These are phyloP conservation scores for Aureobasidium sp. DNA, from an alignment of 2,329 filamentous ascomycete genomes.

Conservation along the genomic window DNA sequence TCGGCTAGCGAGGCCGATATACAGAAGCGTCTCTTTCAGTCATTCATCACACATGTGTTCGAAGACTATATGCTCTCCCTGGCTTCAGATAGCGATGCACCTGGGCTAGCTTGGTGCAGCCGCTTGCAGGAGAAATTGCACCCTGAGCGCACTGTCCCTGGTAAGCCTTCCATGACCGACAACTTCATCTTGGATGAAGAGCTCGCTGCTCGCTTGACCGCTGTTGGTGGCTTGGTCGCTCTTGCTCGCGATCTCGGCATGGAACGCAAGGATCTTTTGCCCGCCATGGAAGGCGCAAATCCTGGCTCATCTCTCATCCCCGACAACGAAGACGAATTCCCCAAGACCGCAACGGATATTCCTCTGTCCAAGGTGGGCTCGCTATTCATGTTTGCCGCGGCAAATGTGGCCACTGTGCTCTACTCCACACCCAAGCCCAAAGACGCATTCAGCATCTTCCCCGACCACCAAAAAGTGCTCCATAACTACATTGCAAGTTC, in stretches of 20 bases:
- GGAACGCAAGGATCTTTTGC: slow-evolving; percentile 41
- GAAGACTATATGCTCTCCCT: slow-evolving; percentile 63
- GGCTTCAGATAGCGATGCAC: slow-evolving; percentile 34
- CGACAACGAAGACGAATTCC: slow-evolving; percentile 48
- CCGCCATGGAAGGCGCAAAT: slow-evolving; percentile 6
- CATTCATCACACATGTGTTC: slow-evolving; percentile 70
- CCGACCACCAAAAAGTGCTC: slow-evolving; percentile 45
- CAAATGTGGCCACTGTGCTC: slow-evolving; percentile 42
- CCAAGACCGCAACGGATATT: slow-evolving; percentile 46
- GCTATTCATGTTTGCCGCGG: slow-evolving; percentile 48
- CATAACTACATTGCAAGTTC: slow-evolving; percentile 45
- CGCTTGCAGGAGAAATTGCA: slow-evolving; percentile 62
- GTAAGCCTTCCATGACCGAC: slow-evolving; percentile 54
- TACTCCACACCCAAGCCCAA: slow-evolving; percentile 33
- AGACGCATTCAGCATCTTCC: slow-evolving; percentile 43
- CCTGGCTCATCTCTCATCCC: background rate
- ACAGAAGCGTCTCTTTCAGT: slow-evolving; percentile 60
- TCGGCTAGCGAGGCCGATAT: slow-evolving; percentile 52
- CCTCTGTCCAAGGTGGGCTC: slow-evolving; percentile 51
- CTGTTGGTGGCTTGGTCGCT: slow-evolving; percentile 66
- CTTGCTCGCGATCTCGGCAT: slow-evolving; percentile 54
- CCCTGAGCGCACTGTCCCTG: slow-evolving; percentile 57
- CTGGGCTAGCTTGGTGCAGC: slow-evolving; percentile 44
- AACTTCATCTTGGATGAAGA: slow-evolving; percentile 58
- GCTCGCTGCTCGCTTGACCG: slow-evolving; percentile 55